Base-by-base conservation (phyloP, 106 monocot genomes). In the Amphibolis antarctica region DNA sequence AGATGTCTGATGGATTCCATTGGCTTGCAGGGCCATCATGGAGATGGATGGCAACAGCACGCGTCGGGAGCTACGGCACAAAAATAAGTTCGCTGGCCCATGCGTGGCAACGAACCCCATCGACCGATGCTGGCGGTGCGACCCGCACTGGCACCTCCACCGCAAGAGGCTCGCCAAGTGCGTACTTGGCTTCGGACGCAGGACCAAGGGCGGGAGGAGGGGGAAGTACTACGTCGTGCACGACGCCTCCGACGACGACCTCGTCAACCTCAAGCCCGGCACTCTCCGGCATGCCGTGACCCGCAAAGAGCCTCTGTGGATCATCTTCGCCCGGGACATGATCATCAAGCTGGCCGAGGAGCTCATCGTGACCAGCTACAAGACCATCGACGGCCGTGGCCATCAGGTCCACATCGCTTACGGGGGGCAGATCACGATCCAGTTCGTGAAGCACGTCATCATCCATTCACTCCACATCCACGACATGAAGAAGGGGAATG, bases 311-410 rank as follows among this genome's bases (percentile, higher is more conserved):
- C 84, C 84, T 3, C 75, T 89, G 19, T 89, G 89, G 89, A 89
- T 89, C 73, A 23, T 78, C 55, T 89, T 89, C 73, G 77, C 70
- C 42, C 59, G 55, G 0, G 72, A 73, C 82, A 89, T 89, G 85
- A 42, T 68, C 58, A 89, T 89, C 67, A 19, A 20, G 0, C 77
- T 85, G 42, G 18, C 18, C 30, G 66, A 85, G 58, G 89, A 89
- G 79, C 82, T 89, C 9, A 67, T 89, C 4, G 55, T 89, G 23
- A 69, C 71, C 46, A 78, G 72, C 77, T n/a, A 75, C 71, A 89
- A 82, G 73, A 88, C 84, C 68, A 79, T 88, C 71, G 88, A 88
- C 53, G 84, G 76, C 1, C 81, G 84, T 5, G 85, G 89, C 18
- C 73, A 74, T 61, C 65, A 77, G 50, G 77, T 89, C 42, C 82